Percentiles rank a stretch among this genome's conserved stretches.
Evolutionary conservation across 2,329 filamentous ascomycete species (phyloP).

Genomic region (Amesomyces nigricolor): DNA sequence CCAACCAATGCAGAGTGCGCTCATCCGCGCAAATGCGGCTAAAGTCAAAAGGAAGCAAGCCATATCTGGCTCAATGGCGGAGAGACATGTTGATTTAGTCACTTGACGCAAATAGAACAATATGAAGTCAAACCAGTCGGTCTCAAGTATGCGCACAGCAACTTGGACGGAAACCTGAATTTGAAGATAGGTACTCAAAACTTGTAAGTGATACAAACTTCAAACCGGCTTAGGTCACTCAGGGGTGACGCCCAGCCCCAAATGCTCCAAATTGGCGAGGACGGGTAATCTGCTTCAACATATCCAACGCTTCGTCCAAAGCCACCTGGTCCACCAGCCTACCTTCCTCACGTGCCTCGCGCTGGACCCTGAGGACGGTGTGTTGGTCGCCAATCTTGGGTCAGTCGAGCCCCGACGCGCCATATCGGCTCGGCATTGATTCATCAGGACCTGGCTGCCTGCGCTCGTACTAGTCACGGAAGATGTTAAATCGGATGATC

Average conservation of each 20-base stretch:
- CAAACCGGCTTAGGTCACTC: too few relatives aligned
- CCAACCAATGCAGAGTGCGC: too few relatives aligned
- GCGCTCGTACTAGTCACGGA: constrained; percentile 4
- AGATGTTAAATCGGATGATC: constrained; percentile 1
- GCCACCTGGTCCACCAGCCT: neutral
- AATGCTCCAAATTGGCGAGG: neutral
- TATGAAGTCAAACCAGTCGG: too few relatives aligned
- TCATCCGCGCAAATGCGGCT: too few relatives aligned
- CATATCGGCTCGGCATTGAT: neutral
- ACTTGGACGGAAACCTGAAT: too few relatives aligned
- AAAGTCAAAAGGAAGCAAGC: too few relatives aligned
- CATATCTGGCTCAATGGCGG: too few relatives aligned
- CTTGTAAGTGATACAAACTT: too few relatives aligned
- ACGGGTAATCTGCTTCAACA: constrained; percentile 2
- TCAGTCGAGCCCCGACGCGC: neutral
- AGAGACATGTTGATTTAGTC: too few relatives aligned
- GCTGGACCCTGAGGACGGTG: neutral
- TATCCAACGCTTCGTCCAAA: neutral
- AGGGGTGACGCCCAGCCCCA: neutral
- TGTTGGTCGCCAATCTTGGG: neutral
- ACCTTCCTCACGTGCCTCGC: neutral
- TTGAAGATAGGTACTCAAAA: too few relatives aligned
- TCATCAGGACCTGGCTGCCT: neutral
- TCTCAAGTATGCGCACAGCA: too few relatives aligned
- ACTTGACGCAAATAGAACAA: too few relatives aligned